phyloP scores from a whole-genome alignment of 768 basidiomycete species.

The Coprinopsis marcescibilis region DNA sequence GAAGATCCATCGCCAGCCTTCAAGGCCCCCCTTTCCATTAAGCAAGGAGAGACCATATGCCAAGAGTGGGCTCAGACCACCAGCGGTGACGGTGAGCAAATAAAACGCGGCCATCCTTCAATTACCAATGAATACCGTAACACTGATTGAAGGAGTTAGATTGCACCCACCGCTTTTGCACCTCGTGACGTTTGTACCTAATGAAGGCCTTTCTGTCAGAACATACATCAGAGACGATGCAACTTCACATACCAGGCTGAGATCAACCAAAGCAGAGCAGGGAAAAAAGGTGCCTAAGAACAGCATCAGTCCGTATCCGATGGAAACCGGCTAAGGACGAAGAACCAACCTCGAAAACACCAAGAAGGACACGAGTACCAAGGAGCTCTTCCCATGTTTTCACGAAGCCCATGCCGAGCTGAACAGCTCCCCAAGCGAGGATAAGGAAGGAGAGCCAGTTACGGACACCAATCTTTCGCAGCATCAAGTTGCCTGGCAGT shows the following conservation, averaged over 20 bases:
- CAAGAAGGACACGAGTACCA: constrained; percentile 37
- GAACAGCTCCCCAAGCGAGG: constrained; percentile 38
- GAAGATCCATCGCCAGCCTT: constrained; percentile 26
- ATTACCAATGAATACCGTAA: too few relatives aligned
- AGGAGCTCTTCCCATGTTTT: constrained; percentile 34
- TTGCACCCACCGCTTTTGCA: too few relatives aligned
- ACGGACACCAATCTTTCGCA: constrained; percentile 37
- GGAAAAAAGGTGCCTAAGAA: constrained; percentile 39
- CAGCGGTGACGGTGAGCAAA: constrained; percentile 17
- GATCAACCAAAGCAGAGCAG: constrained; percentile 40
- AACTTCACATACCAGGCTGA: too few relatives aligned
- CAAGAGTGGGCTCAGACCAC: constrained; percentile 22
- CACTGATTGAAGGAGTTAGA: too few relatives aligned
- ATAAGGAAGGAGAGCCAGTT: constrained; percentile 39
- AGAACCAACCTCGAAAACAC: constrained; percentile 33
- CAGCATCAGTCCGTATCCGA: background rate
- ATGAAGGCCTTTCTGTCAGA: too few relatives aligned
- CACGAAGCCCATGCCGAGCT: constrained; percentile 42
- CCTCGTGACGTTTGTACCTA: constrained; percentile 26
- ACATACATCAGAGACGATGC: too few relatives aligned
- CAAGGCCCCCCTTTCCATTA: constrained; percentile 15
- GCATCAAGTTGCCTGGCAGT: constrained; percentile 38
- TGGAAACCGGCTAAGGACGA: background rate
- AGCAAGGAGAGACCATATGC: constrained; percentile 20
- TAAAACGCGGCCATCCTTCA: constrained; percentile 23